phyloP scores from a whole-genome alignment of 768 basidiomycete genomes.

The Auriculariales sp. region DNA sequence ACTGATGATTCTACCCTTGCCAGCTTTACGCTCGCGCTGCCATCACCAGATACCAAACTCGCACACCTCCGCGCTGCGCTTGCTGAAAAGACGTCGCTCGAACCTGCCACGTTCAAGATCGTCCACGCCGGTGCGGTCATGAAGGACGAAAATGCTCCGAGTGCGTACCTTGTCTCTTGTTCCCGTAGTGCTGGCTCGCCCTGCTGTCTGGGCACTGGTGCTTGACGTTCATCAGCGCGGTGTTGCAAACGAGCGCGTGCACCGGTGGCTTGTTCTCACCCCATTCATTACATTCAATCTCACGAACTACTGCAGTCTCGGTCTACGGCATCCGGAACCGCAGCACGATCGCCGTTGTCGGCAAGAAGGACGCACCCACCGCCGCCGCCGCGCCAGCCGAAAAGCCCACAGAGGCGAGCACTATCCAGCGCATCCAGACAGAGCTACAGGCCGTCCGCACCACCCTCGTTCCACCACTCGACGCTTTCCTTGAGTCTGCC shows the following conservation, averaged over 20 bases:
- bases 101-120: conserved; percentile 61
- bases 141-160: conserved; percentile 59
- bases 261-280: background rate
- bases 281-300: conserved; percentile 5
- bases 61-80: conserved; percentile 42
- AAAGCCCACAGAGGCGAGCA: conserved; percentile 26
- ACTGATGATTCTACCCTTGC: background rate
- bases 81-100: conserved; percentile 63
- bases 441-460: conserved; percentile 38
- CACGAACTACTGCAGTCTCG: conserved; percentile 32
- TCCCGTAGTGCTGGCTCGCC: background rate
- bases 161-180: conserved; percentile 22
- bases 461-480: conserved; percentile 41
- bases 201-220: conserved; percentile 1
- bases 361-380: conserved; percentile 21
- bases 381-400: conserved; percentile 10
- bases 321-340: conserved; percentile 58
- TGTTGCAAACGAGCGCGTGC: background rate
- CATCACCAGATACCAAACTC: conserved; percentile 44
- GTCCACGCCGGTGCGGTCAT: conserved; percentile 85
- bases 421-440: conserved; percentile 37
- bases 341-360: conserved; percentile 59
- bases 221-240: background rate
- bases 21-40: conserved; percentile 39
- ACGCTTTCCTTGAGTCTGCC: conserved; percentile 38